These are phyloP conservation scores for Coemansia sp. DNA, from an alignment of 192 early-diverging fungal species.

Conservation along the genomic window DNA sequence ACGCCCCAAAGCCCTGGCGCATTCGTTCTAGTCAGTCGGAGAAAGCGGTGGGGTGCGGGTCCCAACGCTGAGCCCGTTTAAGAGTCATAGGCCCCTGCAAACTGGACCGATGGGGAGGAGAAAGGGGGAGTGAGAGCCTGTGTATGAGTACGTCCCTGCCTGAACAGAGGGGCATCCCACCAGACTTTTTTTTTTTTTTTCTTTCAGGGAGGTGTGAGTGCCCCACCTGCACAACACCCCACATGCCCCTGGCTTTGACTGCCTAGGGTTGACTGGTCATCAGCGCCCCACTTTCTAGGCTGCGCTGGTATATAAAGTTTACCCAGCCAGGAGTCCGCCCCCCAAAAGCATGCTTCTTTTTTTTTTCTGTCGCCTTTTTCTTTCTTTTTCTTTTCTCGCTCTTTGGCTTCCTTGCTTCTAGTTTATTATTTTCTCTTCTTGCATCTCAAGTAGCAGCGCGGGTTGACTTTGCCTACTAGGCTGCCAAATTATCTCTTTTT, in stretches of 20 bases:
- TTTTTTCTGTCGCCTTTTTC: background rate
- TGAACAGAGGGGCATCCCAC: background rate
- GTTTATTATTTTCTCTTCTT: background rate
- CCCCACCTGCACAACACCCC: conserved; percentile 8
- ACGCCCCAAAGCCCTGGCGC: background rate
- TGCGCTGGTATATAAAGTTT: conserved; percentile 9
- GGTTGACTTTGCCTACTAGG: background rate
- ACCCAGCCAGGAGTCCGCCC: conserved; percentile 7
- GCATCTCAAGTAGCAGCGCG: background rate
- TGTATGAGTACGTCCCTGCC: background rate
- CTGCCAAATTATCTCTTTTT: background rate
- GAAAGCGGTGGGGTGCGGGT: background rate
- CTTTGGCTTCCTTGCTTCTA: background rate
- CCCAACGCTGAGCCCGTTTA: background rate
- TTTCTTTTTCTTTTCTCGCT: background rate
- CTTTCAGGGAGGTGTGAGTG: background rate
- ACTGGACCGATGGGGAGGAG: background rate
- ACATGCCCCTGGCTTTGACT: background rate
- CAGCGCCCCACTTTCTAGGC: background rate
- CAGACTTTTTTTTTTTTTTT: background rate
- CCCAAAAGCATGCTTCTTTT: background rate
- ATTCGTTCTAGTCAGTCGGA: background rate
- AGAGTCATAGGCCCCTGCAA: background rate
- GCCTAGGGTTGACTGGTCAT: conserved; percentile 1
- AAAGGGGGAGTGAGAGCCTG: background rate